These are phyloP conservation scores for Alisma plantagoaquatica DNA, from an alignment of 106 monocot species.

Conservation along the genomic window DNA sequence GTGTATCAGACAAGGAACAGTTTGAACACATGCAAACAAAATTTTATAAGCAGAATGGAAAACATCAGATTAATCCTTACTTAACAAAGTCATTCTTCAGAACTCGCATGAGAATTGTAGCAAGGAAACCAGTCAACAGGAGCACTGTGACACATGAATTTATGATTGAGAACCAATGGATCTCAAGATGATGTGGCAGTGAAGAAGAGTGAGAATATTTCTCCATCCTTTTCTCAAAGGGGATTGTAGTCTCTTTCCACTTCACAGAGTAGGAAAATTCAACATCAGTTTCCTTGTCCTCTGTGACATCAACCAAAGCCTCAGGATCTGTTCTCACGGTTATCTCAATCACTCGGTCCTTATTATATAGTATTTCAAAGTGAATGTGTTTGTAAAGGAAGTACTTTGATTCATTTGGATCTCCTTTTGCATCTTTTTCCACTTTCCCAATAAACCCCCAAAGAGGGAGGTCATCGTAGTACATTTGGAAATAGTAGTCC, in stretches of 20 bases:
- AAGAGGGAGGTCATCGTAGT: slow-evolving; percentile 74
- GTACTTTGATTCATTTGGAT: slow-evolving; percentile 60
- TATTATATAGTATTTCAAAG: slow-evolving; percentile 54
- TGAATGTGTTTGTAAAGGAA: slow-evolving; percentile 56
- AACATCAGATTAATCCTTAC: no score
- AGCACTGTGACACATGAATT: slow-evolving; percentile 80
- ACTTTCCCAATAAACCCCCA: slow-evolving; percentile 84
- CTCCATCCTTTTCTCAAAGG: slow-evolving; percentile 83
- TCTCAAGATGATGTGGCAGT: slow-evolving; percentile 56
- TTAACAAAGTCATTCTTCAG: slow-evolving; percentile 83
- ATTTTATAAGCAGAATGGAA: no score
- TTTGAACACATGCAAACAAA: no score
- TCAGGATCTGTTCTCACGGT: slow-evolving; percentile 31
- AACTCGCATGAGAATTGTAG: slow-evolving; percentile 76
- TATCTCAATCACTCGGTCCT: slow-evolving; percentile 67
- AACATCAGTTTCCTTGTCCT: slow-evolving; percentile 50
- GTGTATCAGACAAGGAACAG: no score
- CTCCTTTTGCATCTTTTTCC: slow-evolving; percentile 40
- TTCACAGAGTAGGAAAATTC: slow-evolving; percentile 60
- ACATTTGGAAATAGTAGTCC: slow-evolving; percentile 89
- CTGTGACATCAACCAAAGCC: slow-evolving; percentile 46
- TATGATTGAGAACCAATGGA: slow-evolving; percentile 80
- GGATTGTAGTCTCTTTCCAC: slow-evolving; percentile 54
- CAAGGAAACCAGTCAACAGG: slow-evolving; percentile 64
- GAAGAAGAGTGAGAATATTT: slow-evolving; percentile 51